A percentile compares a stretch with the other conserved stretches of the same genome.
Evolutionary conservation across 192 early-diverging fungal genomes (phyloP).

Genomic region (Mortierella hygrophila): DNA sequence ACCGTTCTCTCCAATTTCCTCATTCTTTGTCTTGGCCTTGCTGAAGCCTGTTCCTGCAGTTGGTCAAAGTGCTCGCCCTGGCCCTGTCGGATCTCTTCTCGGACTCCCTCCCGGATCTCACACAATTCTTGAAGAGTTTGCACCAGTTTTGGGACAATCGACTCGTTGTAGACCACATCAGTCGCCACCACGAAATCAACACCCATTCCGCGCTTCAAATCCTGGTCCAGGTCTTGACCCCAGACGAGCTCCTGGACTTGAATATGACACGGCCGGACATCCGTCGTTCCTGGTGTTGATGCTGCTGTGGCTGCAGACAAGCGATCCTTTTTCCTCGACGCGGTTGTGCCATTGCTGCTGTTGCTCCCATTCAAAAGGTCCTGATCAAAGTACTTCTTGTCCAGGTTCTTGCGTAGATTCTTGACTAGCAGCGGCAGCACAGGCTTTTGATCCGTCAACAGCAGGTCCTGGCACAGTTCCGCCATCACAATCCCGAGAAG

Average conservation of each 20-base stretch:
- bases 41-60: neutral
- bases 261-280: conserved; percentile 33
- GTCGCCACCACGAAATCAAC: conserved; percentile 56
- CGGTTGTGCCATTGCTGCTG: neutral
- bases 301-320: neutral
- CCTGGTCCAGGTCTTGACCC: conserved; percentile 57
- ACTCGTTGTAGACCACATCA: conserved; percentile 63
- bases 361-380: neutral
- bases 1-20: conserved; percentile 32
- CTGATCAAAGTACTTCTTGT: conserved; percentile 48
- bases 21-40: conserved; percentile 8
- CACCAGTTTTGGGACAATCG: conserved; percentile 50
- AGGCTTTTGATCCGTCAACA: conserved; percentile 59
- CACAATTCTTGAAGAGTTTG: conserved; percentile 44
- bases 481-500: conserved; percentile 59
- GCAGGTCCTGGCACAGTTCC: conserved; percentile 52
- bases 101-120: conserved; percentile 24
- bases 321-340: conserved; percentile 23
- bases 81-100: conserved; percentile 10
- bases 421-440: conserved; percentile 58
- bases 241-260: conserved; percentile 57
- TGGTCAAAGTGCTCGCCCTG: conserved; percentile 22
- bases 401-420: conserved; percentile 59
- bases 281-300: neutral
- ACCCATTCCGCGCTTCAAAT: conserved; percentile 27